Percentiles rank a stretch among this genome's conserved stretches.
These are phyloP conservation scores for Solanum pimpinellifolium DNA, from an alignment of 257 asterid genomes.

Conservation along the genomic window DNA sequence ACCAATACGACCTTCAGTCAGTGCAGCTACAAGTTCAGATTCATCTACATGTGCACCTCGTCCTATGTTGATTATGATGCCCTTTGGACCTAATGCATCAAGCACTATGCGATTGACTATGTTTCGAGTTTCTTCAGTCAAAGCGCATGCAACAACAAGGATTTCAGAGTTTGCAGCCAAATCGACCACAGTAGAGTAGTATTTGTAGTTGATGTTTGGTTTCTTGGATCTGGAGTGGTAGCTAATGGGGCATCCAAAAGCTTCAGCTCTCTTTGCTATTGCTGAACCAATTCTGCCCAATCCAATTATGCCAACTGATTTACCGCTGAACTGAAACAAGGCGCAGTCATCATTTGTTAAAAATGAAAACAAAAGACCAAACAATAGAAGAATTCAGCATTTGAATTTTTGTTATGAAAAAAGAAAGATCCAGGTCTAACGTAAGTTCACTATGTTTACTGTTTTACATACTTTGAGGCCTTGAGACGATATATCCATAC, in stretches of 20 bases:
- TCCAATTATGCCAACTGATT: conserved; percentile 65
- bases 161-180: conserved; percentile 49
- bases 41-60: conserved; percentile 67
- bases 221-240: conserved; percentile 63
- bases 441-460: no score
- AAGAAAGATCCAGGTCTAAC: no score
- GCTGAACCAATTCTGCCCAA: conserved; percentile 84
- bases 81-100: conserved; percentile 59
- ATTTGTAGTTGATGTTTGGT: conserved; percentile 29
- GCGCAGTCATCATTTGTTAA: neutral
- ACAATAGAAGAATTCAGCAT: neutral
- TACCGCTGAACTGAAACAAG: conserved; percentile 63
- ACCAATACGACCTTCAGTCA: conserved; percentile 58
- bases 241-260: conserved; percentile 58
- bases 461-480: neutral
- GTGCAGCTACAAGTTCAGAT: conserved; percentile 49
- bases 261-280: conserved; percentile 64
- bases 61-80: conserved; percentile 60
- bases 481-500: neutral
- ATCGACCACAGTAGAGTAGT: conserved; percentile 32
- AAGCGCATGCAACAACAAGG: conserved; percentile 51
- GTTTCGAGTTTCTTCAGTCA: conserved; percentile 50
- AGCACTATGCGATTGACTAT: conserved; percentile 48
- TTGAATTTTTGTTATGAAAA: no score
- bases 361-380: neutral